These are phyloP conservation scores for Leptographium galeiforme DNA, from an alignment of 2,329 filamentous ascomycete genomes.

Conservation along the genomic window DNA sequence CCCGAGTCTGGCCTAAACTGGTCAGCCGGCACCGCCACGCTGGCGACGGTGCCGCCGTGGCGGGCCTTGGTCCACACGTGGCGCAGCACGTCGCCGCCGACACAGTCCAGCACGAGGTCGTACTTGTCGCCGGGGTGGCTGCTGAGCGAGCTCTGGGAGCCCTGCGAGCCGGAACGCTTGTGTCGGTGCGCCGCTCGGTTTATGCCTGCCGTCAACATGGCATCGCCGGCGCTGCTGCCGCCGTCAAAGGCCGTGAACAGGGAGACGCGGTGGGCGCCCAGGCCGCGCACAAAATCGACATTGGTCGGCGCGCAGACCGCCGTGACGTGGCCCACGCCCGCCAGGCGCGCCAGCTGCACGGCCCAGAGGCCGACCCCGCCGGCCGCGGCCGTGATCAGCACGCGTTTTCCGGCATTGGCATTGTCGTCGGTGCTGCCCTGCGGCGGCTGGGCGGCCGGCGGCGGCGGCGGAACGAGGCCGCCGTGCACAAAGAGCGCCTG, in stretches of 20 bases:
- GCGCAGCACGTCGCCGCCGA: conserved; percentile 9
- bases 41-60: conserved; percentile 10
- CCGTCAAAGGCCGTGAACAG: conserved; percentile 5
- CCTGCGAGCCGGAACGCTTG: background rate
- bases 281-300: conserved; percentile 8
- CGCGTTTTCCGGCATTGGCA: conserved; percentile 8
- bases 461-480: conserved; percentile 4
- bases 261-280: conserved; percentile 11
- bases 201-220: background rate
- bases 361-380: conserved; percentile 13
- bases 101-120: conserved; percentile 12
- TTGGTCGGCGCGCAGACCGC: conserved; percentile 9
- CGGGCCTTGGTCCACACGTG: conserved; percentile 9
- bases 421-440: background rate
- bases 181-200: background rate
- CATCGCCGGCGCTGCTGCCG: background rate
- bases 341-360: conserved; percentile 14
- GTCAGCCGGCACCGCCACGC: conserved; percentile 8
- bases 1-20: conserved; percentile 5
- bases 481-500: conserved; percentile 14
- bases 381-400: conserved; percentile 14
- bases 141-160: background rate
- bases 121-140: conserved; percentile 6
- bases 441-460: background rate
- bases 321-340: conserved; percentile 11